phyloP scores from a whole-genome alignment of 177 flowering plant genomes.

The Tripterygium wilfordii region DNA sequence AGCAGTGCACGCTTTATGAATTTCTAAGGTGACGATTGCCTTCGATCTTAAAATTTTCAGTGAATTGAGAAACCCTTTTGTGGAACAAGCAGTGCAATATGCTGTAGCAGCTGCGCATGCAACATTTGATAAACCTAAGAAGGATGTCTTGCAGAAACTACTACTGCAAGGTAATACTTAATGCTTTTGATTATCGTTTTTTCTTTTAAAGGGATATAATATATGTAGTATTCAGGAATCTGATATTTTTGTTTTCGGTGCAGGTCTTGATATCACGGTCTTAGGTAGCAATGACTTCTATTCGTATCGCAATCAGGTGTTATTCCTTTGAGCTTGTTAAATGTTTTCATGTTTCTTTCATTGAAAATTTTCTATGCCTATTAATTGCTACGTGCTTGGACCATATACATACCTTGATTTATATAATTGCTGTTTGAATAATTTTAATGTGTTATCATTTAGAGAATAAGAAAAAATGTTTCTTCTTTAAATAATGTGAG shows the following conservation, averaged over 20 bases:
- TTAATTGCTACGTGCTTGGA: too few relatives aligned
- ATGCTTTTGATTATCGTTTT: constrained; percentile 1
- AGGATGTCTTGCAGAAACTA: constrained; percentile 47
- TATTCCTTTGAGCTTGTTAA: not conserved
- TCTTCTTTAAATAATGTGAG: too few relatives aligned
- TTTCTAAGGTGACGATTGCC: too few relatives aligned
- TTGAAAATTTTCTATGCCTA: too few relatives aligned
- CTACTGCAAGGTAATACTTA: constrained; percentile 68
- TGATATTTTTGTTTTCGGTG: constrained; percentile 31
- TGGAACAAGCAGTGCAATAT: constrained; percentile 86
- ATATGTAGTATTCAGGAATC: constrained; percentile 6
- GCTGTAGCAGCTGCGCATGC: constrained; percentile 76
- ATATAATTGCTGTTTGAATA: too few relatives aligned
- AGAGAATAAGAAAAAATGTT: too few relatives aligned
- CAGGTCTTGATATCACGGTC: constrained; percentile 96
- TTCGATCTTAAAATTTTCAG: constrained; percentile 48
- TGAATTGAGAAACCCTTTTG: constrained; percentile 82
- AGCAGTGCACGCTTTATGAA: too few relatives aligned
- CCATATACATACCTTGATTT: too few relatives aligned
- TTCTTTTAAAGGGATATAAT: not conserved
- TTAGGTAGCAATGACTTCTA: constrained; percentile 92
- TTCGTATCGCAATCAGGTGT: constrained; percentile 72
- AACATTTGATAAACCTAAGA: constrained; percentile 43
- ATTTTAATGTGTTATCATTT: too few relatives aligned
- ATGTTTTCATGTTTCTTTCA: too few relatives aligned